Percentiles rank a stretch among this genome's conserved stretches.
Conservation (phyloP, 805 yeast species). For the Sugiyamaella valdiviana region DNA sequence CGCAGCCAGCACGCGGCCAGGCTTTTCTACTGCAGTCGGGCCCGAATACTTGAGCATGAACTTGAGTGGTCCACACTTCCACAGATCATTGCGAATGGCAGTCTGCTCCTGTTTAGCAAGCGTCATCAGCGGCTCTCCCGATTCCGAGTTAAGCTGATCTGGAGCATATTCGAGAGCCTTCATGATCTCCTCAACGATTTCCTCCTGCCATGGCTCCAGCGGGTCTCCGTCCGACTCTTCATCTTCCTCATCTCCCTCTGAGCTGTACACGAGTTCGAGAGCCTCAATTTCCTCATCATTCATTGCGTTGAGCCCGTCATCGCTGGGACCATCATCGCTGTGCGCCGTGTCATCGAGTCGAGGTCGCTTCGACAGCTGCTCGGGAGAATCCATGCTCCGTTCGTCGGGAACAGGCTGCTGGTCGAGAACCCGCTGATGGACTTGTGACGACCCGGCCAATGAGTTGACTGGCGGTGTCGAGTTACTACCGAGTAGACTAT, state of each 20-base stretch:
- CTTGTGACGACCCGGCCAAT: too few relatives aligned
- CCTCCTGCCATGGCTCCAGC: constrained; percentile 16
- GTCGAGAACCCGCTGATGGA: too few relatives aligned
- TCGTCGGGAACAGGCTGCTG: too few relatives aligned
- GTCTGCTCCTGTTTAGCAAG: constrained; percentile 38
- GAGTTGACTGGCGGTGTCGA: too few relatives aligned
- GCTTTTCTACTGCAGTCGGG: constrained; percentile 37
- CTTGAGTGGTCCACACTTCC: constrained; percentile 49
- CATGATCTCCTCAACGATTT: constrained; percentile 22
- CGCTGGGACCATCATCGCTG: neutral
- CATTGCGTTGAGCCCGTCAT: neutral
- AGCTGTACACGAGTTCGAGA: neutral
- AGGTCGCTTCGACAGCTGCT: neutral
- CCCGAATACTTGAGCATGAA: constrained; percentile 49
- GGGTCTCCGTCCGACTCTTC: constrained; percentile 11
- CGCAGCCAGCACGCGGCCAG: constrained; percentile 49
- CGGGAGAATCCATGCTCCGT: neutral
- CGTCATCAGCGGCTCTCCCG: constrained; percentile 17
- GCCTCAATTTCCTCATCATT: neutral
- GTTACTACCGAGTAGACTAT: too few relatives aligned
- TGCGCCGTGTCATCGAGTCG: neutral
- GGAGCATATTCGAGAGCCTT: constrained; percentile 17
- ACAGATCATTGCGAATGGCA: constrained; percentile 48
- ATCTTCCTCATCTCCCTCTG: constrained; percentile 11
- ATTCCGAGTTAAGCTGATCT: neutral